These are phyloP conservation scores for Ophiostoma pallidulum DNA, from an alignment of 2,329 filamentous ascomycete species.

Conservation along the genomic window DNA sequence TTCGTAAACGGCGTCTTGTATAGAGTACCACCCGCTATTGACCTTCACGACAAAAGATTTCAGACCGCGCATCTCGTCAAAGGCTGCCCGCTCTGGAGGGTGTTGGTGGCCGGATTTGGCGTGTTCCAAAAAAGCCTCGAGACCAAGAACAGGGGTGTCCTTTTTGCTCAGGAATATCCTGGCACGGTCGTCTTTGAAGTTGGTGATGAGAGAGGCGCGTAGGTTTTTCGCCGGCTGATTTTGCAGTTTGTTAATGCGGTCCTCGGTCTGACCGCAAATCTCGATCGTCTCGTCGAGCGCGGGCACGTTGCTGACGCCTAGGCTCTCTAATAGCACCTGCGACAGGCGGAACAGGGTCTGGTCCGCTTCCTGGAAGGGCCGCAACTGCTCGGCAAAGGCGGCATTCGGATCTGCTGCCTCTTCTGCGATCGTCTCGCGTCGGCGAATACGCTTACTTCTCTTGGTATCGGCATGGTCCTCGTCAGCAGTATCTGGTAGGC, in stretches of 20 bases:
- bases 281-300: slow-evolving; percentile 37
- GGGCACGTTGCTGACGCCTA: slow-evolving; percentile 38
- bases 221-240: slow-evolving; percentile 40
- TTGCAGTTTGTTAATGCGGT: slow-evolving; percentile 39
- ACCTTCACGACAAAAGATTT: slow-evolving; percentile 40
- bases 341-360: slow-evolving; percentile 46
- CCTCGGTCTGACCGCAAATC: slow-evolving; percentile 37
- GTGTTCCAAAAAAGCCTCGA: slow-evolving; percentile 55
- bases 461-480: slow-evolving; percentile 46
- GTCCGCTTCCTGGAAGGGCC: slow-evolving; percentile 48
- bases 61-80: slow-evolving; percentile 45
- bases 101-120: slow-evolving; percentile 47
- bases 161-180: slow-evolving; percentile 45
- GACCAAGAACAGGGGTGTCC: slow-evolving; percentile 40
- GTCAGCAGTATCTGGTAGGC: slow-evolving; percentile 44
- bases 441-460: slow-evolving; percentile 55
- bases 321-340: slow-evolving; percentile 44
- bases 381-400: slow-evolving; percentile 44
- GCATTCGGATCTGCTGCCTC: slow-evolving; percentile 44
- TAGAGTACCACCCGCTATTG: slow-evolving; percentile 41
- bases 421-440: slow-evolving; percentile 47
- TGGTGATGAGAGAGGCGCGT: slow-evolving; percentile 33
- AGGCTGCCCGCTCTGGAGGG: slow-evolving; percentile 34
- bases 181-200: slow-evolving; percentile 45
- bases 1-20: slow-evolving; percentile 49